phyloP scores from a whole-genome alignment of 805 yeast genomes.

The Wickerhamomyces strasburgensis region DNA sequence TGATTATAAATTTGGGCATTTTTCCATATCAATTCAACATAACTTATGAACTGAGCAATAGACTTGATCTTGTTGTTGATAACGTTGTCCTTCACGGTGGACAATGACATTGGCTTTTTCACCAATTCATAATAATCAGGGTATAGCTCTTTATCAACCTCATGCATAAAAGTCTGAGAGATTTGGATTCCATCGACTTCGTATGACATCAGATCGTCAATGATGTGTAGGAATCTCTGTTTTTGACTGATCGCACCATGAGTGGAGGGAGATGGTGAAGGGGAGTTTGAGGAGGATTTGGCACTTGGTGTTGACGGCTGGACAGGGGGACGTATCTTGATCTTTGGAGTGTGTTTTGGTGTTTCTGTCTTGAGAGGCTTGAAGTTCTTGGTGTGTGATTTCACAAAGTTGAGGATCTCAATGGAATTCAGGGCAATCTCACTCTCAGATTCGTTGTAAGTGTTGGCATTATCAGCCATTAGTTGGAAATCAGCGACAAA shows the following conservation, averaged over 20 bases:
- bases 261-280: constrained; percentile 3
- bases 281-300: constrained; percentile 1
- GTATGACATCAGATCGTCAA: constrained; percentile 18
- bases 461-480: constrained; percentile 65
- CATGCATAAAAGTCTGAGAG: constrained; percentile 70
- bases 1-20: constrained; percentile 81
- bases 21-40: constrained; percentile 57
- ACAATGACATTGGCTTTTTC: constrained; percentile 69
- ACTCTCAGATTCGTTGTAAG: constrained; percentile 63
- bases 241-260: constrained; percentile 14
- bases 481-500: constrained; percentile 58
- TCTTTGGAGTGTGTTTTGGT: not conserved
- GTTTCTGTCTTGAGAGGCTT: constrained; percentile 17
- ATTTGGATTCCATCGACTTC: constrained; percentile 32
- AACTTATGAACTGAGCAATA: constrained; percentile 54
- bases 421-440: constrained; percentile 65
- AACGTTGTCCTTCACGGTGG: constrained; percentile 48
- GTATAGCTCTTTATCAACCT: constrained; percentile 62
- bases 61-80: constrained; percentile 47
- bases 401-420: constrained; percentile 51
- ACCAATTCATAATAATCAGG: constrained; percentile 80
- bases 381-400: constrained; percentile 29
- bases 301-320: not conserved
- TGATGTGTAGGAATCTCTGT: constrained; percentile 12
- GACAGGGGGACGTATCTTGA: not conserved